These are phyloP conservation scores for Castanea crenata DNA, from an alignment of 306 rosid genomes.

Conservation along the genomic window DNA sequence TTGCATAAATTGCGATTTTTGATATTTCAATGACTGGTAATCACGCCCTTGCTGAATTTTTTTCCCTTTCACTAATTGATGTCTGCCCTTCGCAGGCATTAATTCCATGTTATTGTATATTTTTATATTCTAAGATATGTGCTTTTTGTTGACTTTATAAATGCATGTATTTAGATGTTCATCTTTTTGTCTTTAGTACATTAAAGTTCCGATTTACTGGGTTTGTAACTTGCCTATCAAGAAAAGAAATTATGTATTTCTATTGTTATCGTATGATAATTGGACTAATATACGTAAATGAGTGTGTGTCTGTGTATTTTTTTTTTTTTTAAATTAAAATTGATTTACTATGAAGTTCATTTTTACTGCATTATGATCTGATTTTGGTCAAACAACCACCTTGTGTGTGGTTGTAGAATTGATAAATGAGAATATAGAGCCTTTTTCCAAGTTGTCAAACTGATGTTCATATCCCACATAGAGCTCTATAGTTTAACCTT, in stretches of 20 bases:
- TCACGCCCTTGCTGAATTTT: neutral
- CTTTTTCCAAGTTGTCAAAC: conserved; percentile 1
- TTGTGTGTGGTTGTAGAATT: conserved; percentile 3
- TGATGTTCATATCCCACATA: conserved; percentile 20
- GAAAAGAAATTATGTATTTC: too few relatives aligned
- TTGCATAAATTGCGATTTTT: conserved; percentile 2
- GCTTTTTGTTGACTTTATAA: conserved; percentile 8
- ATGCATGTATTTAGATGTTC: neutral
- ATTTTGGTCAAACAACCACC: neutral
- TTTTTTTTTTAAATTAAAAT: neutral
- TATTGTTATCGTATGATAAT: too few relatives aligned
- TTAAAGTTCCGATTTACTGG: neutral
- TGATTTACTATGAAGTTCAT: neutral
- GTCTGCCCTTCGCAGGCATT: conserved; percentile 10
- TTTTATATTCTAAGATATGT: conserved; percentile 4
- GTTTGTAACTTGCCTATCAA: too few relatives aligned
- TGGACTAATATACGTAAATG: too few relatives aligned
- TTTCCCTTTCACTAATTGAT: neutral
- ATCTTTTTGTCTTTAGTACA: conserved; percentile 7
- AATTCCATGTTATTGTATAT: conserved; percentile 20
- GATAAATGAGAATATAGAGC: neutral
- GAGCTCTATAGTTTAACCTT: conserved; percentile 9
- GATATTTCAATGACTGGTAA: neutral
- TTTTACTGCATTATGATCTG: neutral
- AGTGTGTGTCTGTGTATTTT: too few relatives aligned